A percentile compares a stretch with the other conserved stretches of the same genome.
These are phyloP conservation scores for Candida ficus DNA, from an alignment of 805 yeast species.

Conservation along the genomic window DNA sequence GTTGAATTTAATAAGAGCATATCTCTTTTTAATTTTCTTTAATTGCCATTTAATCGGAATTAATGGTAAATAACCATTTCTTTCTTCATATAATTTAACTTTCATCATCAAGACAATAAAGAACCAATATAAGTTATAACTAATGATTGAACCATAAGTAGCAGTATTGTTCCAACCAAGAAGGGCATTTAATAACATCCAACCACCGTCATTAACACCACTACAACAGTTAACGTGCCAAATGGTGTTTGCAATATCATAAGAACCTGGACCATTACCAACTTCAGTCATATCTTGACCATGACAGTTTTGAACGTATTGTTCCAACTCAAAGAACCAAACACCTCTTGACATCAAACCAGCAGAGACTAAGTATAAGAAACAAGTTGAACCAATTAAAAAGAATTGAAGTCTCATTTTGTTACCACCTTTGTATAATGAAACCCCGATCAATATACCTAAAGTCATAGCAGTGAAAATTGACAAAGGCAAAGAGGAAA, in stretches of 20 bases:
- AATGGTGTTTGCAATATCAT: slow-evolving; percentile 68
- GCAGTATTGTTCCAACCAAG: slow-evolving; percentile 95
- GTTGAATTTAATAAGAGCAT: slow-evolving; percentile 27
- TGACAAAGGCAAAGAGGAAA: slow-evolving; percentile 59
- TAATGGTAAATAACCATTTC: slow-evolving; percentile 53
- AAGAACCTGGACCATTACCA: slow-evolving; percentile 92
- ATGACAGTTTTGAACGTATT: slow-evolving; percentile 62
- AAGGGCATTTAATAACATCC: slow-evolving; percentile 87
- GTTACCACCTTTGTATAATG: slow-evolving; percentile 74
- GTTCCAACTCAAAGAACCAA: slow-evolving; percentile 83
- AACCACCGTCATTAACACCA: slow-evolving; percentile 83
- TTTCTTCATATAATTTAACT: slow-evolving; percentile 48
- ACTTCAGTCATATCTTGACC: slow-evolving; percentile 84
- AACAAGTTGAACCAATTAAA: slow-evolving; percentile 70
- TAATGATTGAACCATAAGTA: slow-evolving; percentile 78
- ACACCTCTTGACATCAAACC: slow-evolving; percentile 86
- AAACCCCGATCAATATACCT: slow-evolving; percentile 62
- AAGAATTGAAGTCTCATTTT: slow-evolving; percentile 72
- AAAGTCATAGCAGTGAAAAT: slow-evolving; percentile 51
- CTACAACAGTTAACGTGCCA: slow-evolving; percentile 97
- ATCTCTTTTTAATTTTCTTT: slow-evolving; percentile 41
- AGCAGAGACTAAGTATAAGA: slow-evolving; percentile 80
- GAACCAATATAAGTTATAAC: slow-evolving; percentile 73
- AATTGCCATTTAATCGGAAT: slow-evolving; percentile 63
- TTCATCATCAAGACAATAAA: slow-evolving; percentile 40